Evolutionary conservation across 495 filamentous ascomycete species (phyloP), one percentile per base, ranked within the genome.

Genomic region (Neohortaea acidophila): DNA sequence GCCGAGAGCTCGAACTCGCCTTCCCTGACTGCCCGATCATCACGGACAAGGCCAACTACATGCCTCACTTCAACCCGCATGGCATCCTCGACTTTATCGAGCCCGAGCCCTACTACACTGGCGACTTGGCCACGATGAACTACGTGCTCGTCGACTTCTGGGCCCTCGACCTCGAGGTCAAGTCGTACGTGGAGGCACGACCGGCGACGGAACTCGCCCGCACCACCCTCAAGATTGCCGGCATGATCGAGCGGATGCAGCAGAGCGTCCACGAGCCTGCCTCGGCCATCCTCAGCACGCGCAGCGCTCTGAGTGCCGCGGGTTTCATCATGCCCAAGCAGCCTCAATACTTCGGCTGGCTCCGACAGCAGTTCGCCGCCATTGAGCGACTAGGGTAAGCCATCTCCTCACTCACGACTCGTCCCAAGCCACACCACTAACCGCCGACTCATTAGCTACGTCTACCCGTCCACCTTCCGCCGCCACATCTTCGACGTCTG

Each of bases 381-480:
- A 65, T 94, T 40, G 89, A 97, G 58, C 64, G 69, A 43, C 63
- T 75, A 53, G 89, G 89, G 89, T 94, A 59, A 63, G 84, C 68
- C 34, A 35, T 27, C n/a, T 18, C 17, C 24, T 19, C 36, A 34
- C 12, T 19, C 18, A 15, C 48, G 13, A 4, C 24, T 20, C 12
- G 25, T 28, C 25, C 31, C 17, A 31, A 30, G 12, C 21, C 30
- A 15, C n/a, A n/a, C 22, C 42, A 32, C 42, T 44, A 47, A 53
- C 39, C 36, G 22, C 4, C 2, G 21, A 13, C 17, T 3, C 20
- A 13, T 13, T 37, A 94, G 87, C 29, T 93, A 91, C 56, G 77
- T 91, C 19, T 84, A 77, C 44, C 77, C 86, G 6, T 58, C 69
- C 21, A 74, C 69, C 28, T 77, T 86, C 57, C 81, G 87, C 49